Conservation (phyloP, 192 early-diverging fungal species). For the Pecoramyces ruminantium region DNA sequence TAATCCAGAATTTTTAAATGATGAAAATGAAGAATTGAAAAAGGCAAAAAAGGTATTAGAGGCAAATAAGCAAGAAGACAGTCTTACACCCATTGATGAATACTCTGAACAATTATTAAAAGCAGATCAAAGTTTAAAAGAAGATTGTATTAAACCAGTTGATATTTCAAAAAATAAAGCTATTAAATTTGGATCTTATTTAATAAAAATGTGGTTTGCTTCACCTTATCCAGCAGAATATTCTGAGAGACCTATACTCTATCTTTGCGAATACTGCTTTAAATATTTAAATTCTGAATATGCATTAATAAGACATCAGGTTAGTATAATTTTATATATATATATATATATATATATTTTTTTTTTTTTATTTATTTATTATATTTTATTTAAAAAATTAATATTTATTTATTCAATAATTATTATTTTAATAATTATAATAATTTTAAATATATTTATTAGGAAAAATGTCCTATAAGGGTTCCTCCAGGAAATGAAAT, state of each 20-base stretch:
- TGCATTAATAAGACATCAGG: constrained; percentile 56
- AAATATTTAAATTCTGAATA: constrained; percentile 75
- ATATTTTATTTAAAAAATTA: no score
- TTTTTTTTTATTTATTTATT: no score
- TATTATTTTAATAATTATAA: no score
- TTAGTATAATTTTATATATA: no score
- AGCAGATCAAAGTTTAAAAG: background rate
- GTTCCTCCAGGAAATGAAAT: constrained; percentile 68
- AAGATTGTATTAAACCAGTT: background rate
- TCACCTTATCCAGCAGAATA: constrained; percentile 91
- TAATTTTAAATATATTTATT: no score
- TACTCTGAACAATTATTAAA: background rate
- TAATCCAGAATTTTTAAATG: background rate
- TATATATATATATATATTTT: no score
- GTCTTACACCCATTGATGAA: background rate
- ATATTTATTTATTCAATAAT: no score
- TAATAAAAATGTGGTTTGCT: constrained; percentile 84
- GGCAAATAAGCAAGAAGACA: background rate
- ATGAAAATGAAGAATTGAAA: background rate
- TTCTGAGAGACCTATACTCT: constrained; percentile 44
- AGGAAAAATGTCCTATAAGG: constrained; percentile 56
- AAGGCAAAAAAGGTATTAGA: background rate
- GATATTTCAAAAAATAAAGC: constrained; percentile 11
- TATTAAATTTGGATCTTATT: constrained; percentile 51
- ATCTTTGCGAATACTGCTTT: constrained; percentile 81